Percentiles rank a stretch among this genome's conserved stretches.
Conservation (phyloP, 2,329 filamentous ascomycete genomes). For the Colletotrichum navitas region DNA sequence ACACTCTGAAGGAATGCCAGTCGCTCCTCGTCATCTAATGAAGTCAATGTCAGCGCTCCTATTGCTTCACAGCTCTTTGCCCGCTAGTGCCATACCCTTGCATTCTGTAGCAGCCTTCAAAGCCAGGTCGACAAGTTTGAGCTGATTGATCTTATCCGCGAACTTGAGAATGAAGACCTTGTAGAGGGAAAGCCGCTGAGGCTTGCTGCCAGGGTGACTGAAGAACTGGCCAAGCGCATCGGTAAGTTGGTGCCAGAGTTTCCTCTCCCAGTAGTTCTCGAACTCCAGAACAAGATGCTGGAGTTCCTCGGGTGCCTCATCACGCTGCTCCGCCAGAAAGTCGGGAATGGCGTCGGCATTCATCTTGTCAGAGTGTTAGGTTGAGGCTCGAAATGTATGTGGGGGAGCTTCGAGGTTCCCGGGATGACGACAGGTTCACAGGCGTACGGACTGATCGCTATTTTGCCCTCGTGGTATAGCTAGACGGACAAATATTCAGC, state of each 20-base stretch:
- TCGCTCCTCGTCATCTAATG: constrained; percentile 84
- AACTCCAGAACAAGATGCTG: constrained; percentile 91
- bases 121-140: constrained; percentile 94
- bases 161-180: constrained; percentile 96
- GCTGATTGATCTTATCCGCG: constrained; percentile 98
- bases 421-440: constrained; percentile 12
- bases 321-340: constrained; percentile 91
- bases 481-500: not conserved
- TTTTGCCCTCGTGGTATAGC: not conserved
- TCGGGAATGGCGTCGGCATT: constrained; percentile 89
- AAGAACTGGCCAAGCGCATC: constrained; percentile 91
- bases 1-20: constrained; percentile 87
- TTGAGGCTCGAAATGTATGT: constrained; percentile 20
- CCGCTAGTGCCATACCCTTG: constrained; percentile 66
- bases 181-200: constrained; percentile 90
- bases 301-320: constrained; percentile 86
- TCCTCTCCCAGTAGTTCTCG: constrained; percentile 97
- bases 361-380: constrained; percentile 64
- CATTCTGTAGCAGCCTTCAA: constrained; percentile 89
- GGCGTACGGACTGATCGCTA: not conserved
- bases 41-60: constrained; percentile 25
- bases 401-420: constrained; percentile 32
- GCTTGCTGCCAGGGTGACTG: constrained; percentile 81
- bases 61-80: not conserved
- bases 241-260: constrained; percentile 99